A percentile compares a stretch with the other conserved stretches of the same genome.
phyloP scores from a whole-genome alignment of 75 land plant species.

The Pseudotsuga menziesii region DNA sequence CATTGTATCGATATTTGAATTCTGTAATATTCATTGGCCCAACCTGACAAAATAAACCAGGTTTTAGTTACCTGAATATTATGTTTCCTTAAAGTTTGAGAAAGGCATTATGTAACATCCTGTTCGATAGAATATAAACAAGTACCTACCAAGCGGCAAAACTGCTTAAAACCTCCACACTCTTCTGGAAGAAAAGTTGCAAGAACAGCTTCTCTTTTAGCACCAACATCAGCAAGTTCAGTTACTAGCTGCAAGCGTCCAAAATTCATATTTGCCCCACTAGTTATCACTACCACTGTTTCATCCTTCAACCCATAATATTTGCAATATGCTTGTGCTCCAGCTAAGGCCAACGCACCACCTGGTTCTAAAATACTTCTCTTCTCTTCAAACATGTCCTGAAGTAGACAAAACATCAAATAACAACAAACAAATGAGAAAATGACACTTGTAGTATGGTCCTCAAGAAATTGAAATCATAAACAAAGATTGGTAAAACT shows the following conservation, averaged over 20 bases:
- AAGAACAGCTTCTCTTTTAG: constrained; percentile 68
- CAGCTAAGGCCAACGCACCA: constrained; percentile 79
- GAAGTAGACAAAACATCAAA: constrained; percentile 5
- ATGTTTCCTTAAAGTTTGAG: constrained; percentile 1
- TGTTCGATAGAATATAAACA: background rate
- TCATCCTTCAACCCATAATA: constrained; percentile 55
- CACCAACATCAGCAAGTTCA: constrained; percentile 80
- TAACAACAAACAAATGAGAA: background rate
- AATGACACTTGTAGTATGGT: background rate
- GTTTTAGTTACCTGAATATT: background rate
- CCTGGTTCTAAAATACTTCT: constrained; percentile 86
- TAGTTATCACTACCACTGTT: constrained; percentile 65
- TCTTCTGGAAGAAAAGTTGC: constrained; percentile 62
- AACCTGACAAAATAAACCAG: constrained; percentile 27
- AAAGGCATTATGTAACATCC: background rate
- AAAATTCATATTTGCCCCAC: constrained; percentile 90
- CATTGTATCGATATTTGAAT: constrained; percentile 59
- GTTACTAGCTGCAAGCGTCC: constrained; percentile 60
- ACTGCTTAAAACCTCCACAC: constrained; percentile 51
- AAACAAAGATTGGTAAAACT: background rate
- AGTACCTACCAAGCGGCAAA: constrained; percentile 41
- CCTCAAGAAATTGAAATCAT: background rate
- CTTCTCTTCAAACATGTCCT: constrained; percentile 92
- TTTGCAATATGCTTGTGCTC: constrained; percentile 80
- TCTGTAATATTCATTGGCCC: constrained; percentile 66